Base-by-base conservation (phyloP, 2,329 filamentous ascomycete genomes). In the Pseudogymnoascus sp. region DNA sequence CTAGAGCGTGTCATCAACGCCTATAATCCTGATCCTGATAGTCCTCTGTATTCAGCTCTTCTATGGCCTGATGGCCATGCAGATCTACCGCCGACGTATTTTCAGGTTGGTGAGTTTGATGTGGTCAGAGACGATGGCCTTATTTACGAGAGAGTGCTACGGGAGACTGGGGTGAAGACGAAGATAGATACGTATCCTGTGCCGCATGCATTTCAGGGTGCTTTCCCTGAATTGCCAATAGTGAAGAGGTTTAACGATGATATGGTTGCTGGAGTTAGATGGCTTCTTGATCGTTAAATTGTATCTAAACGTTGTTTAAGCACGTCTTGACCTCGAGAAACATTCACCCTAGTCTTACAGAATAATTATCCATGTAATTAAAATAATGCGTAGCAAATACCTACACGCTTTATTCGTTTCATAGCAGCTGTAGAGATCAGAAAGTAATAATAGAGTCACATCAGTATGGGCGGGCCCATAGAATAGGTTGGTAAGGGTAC, bases 91-190 rank as follows among this genome's bases (percentile, higher is more conserved):
- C 74, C 72, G 2, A 75, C 78, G 0, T 84, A 82, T 68, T 71
- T 85, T 1, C 80, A 83, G 67, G 73, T 82, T 0, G 77, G 75
- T 65, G 82, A 81, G 10, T 64, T 79, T 64, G 83, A 84, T 68
- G 78, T 78, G 0, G 66, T 81, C 2, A 71, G 82, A 3, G 83
- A 85, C 64, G 82, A 84, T 62, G 79, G 73, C 0, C 65, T 85
- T 53, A 78, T 84, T 0, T 84, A 83, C 65, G 81, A 82, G 66
- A 70, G 75, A 40, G 68, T 79, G 2, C 68, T 84, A 63, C 72
- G 75, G 34, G 78, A 79, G 62, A 75, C 78, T 34, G 73, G 72
- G 1, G 76, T 82, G 8, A 69, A 74, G 67, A 82, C 80, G 1
- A 75, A 73, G 59, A 37, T 82, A 18, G 76, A 81, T 65, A 68